Percentiles rank a stretch among this genome's conserved stretches.
These are phyloP conservation scores for Fonsecaea multimorphosa DNA, from an alignment of 2,329 filamentous ascomycete species.

Conservation along the genomic window DNA sequence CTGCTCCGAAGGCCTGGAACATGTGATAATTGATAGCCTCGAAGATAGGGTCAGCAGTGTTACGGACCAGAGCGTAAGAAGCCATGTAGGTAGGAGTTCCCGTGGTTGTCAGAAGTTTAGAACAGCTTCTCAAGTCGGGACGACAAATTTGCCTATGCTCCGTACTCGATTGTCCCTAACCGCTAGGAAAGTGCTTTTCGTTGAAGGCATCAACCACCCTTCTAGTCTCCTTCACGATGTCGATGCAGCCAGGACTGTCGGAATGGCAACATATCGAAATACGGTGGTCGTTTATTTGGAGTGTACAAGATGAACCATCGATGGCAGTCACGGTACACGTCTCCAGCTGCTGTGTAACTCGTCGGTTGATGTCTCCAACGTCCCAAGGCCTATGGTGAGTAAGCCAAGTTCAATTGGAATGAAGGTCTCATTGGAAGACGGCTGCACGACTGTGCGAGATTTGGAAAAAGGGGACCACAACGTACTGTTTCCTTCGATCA, in stretches of 20 bases:
- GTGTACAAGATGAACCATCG: constrained; percentile 46
- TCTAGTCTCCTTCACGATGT: constrained; percentile 50
- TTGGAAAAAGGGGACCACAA: neutral
- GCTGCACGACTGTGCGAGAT: neutral
- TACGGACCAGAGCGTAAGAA: too few relatives aligned
- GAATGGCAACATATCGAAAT: constrained; percentile 57
- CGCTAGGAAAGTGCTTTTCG: neutral
- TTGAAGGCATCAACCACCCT: constrained; percentile 45
- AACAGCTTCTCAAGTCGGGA: too few relatives aligned
- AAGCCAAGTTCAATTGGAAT: neutral
- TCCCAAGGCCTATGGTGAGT: constrained; percentile 52
- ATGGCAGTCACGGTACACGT: constrained; percentile 49
- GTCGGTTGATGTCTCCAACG: constrained; percentile 47
- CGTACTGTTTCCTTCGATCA: constrained; percentile 59
- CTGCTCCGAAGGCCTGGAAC: too few relatives aligned
- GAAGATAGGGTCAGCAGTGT: too few relatives aligned
- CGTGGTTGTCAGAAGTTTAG: too few relatives aligned
- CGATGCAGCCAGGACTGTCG: constrained; percentile 53
- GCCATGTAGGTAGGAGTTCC: too few relatives aligned
- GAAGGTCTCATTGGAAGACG: neutral
- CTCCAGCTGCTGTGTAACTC: constrained; percentile 50
- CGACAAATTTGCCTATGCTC: too few relatives aligned
- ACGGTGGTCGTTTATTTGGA: constrained; percentile 48
- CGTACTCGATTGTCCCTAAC: neutral
- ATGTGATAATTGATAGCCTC: too few relatives aligned